Percentiles rank a stretch among this genome's conserved stretches.
These are phyloP conservation scores for Catunica adiposa DNA, from an alignment of 2,329 filamentous ascomycete species.

Conservation along the genomic window DNA sequence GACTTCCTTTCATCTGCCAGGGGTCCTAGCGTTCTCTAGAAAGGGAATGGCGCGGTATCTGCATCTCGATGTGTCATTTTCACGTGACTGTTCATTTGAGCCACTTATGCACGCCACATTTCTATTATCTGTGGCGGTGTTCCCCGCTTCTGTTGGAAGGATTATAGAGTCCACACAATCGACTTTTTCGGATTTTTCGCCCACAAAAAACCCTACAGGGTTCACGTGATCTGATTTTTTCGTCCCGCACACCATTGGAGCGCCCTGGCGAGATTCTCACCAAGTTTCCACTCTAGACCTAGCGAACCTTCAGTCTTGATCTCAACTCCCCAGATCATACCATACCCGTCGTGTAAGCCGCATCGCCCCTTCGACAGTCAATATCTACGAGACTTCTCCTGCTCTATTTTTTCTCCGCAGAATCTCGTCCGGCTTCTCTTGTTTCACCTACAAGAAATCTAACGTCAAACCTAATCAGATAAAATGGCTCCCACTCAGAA, in stretches of 20 bases:
- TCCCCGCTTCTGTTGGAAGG: conserved; percentile 5
- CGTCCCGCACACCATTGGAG: conserved; percentile 11
- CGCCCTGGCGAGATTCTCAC: conserved; percentile 14
- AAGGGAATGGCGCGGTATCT: conserved; percentile 2
- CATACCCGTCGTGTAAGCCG: conserved; percentile 15
- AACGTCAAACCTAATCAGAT: conserved; percentile 27
- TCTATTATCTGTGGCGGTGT: background rate
- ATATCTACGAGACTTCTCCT: conserved; percentile 6
- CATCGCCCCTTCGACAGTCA: conserved; percentile 5
- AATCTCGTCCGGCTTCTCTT: conserved; percentile 13
- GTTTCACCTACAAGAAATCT: conserved; percentile 12
- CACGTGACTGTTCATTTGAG: conserved; percentile 10
- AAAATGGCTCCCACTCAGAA: conserved; percentile 50
- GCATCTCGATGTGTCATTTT: background rate
- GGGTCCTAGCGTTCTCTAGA: conserved; percentile 7
- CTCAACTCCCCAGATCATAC: conserved; percentile 14
- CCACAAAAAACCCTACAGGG: conserved; percentile 14
- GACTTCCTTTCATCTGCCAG: conserved; percentile 11
- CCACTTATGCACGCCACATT: conserved; percentile 5
- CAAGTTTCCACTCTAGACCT: conserved; percentile 15
- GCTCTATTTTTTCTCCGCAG: conserved; percentile 9
- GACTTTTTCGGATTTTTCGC: conserved; percentile 5
- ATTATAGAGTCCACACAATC: conserved; percentile 12
- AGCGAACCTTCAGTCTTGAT: conserved; percentile 15
- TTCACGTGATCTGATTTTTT: conserved; percentile 13